Percentiles rank a stretch among this genome's conserved stretches.
Evolutionary conservation across 78 protist species (phyloP).

Genomic region (Dictyostelium purpureum): DNA sequence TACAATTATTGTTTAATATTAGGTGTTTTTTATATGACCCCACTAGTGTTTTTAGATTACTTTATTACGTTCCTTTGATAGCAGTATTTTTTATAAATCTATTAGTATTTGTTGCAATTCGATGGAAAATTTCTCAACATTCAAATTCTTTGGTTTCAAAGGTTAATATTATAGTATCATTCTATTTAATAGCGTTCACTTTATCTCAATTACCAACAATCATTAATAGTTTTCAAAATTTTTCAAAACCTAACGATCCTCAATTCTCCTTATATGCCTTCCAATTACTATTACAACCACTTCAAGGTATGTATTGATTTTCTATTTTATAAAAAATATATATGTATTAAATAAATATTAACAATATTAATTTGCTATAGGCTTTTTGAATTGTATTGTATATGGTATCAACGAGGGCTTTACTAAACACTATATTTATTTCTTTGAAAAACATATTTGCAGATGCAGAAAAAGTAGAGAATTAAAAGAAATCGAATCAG

Average conservation of each 20-base stretch:
- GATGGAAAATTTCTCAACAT: conserved; percentile 60
- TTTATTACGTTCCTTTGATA: conserved; percentile 52
- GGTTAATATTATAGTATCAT: conserved; percentile 67
- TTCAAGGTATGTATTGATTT: conserved; percentile 35
- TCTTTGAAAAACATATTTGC: conserved; percentile 42
- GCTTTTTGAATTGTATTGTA: conserved; percentile 57
- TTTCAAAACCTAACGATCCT: conserved; percentile 57
- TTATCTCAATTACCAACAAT: conserved; percentile 75
- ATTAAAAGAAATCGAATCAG: conserved; percentile 38
- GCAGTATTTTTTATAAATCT: conserved; percentile 58
- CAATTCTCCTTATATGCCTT: conserved; percentile 28
- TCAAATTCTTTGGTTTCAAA: conserved; percentile 48
- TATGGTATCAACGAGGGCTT: conserved; percentile 65
- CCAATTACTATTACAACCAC: conserved; percentile 75
- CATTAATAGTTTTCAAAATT: conserved; percentile 75
- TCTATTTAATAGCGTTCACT: conserved; percentile 74
- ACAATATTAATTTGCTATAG: not conserved
- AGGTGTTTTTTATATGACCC: conserved; percentile 59
- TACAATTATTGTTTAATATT: not conserved
- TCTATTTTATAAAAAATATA: not conserved
- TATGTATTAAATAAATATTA: not conserved
- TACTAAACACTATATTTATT: conserved; percentile 17
- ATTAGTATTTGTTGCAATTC: conserved; percentile 28
- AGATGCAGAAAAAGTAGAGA: conserved; percentile 61
- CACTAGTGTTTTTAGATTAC: conserved; percentile 31